Conservation (phyloP, 257 asterid species). For the Leptodermis oblonga region DNA sequence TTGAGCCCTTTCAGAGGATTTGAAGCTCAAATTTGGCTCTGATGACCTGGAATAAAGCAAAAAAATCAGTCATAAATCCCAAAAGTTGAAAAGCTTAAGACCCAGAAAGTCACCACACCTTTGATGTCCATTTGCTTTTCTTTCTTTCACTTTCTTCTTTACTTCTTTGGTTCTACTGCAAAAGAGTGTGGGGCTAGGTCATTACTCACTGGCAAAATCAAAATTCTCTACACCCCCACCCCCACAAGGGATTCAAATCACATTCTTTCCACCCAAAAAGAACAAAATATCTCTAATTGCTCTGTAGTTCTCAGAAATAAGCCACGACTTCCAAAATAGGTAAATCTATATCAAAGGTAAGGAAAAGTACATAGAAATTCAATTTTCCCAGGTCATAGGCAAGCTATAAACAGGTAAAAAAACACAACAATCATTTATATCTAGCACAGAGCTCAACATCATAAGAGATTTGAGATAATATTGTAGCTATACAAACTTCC, state of each 20-base stretch:
- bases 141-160: conserved; percentile 3
- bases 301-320: background rate
- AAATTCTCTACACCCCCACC: background rate
- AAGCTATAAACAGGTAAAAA: conserved; percentile 2
- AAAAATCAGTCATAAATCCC: background rate
- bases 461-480: background rate
- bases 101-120: background rate
- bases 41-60: conserved; percentile 43
- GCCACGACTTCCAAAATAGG: background rate
- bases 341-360: background rate
- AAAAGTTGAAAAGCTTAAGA: background rate
- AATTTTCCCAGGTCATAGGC: background rate
- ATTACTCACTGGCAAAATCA: background rate
- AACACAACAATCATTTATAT: background rate
- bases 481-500: background rate
- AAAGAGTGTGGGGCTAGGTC: background rate
- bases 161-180: conserved; percentile 9
- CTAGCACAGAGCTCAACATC: background rate
- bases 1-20: conserved; percentile 39
- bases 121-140: conserved; percentile 9
- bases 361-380: background rate
- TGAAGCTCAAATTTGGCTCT: conserved; percentile 49
- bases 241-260: no score
- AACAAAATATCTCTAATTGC: background rate
- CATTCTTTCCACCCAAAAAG: background rate